These are phyloP conservation scores for Ceratobasidium sp. DNA, from an alignment of 1,284 basidiomycete species.

Conservation along the genomic window DNA sequence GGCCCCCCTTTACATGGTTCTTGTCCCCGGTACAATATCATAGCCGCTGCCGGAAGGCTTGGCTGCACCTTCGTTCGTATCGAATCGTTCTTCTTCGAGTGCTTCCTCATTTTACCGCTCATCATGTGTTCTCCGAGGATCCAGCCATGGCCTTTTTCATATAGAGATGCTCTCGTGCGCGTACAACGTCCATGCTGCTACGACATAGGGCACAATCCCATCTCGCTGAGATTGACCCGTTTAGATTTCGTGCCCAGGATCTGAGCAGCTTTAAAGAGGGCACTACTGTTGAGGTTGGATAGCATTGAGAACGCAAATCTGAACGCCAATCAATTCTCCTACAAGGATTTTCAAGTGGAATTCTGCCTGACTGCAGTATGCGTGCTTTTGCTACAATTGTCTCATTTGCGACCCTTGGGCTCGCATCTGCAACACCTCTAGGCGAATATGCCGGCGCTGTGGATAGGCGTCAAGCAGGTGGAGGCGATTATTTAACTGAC, in stretches of 20 bases:
- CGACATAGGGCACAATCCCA: neutral
- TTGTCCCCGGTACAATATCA: neutral
- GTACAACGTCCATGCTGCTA: neutral
- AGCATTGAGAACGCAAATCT: neutral
- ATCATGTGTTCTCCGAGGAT: neutral
- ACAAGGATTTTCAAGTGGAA: too few relatives aligned
- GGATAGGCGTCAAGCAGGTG: conserved; percentile 18
- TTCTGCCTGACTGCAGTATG: conserved; percentile 9
- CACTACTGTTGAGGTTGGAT: too few relatives aligned
- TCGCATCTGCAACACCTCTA: neutral
- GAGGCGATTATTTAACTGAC: conserved; percentile 42
- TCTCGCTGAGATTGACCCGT: neutral
- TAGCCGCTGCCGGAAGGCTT: conserved; percentile 32
- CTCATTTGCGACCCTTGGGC: neutral
- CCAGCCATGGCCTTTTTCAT: neutral
- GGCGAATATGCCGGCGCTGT: neutral
- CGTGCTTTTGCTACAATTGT: neutral
- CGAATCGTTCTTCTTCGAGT: neutral
- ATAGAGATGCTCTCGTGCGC: neutral
- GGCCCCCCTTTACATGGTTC: neutral
- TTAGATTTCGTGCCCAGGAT: neutral
- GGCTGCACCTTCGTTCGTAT: neutral
- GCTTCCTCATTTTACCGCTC: neutral
- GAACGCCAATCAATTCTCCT: too few relatives aligned
- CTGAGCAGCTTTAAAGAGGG: neutral